Evolutionary conservation across 2,329 filamentous ascomycete species (phyloP).

Genomic region (Diaporthe vaccinii): DNA sequence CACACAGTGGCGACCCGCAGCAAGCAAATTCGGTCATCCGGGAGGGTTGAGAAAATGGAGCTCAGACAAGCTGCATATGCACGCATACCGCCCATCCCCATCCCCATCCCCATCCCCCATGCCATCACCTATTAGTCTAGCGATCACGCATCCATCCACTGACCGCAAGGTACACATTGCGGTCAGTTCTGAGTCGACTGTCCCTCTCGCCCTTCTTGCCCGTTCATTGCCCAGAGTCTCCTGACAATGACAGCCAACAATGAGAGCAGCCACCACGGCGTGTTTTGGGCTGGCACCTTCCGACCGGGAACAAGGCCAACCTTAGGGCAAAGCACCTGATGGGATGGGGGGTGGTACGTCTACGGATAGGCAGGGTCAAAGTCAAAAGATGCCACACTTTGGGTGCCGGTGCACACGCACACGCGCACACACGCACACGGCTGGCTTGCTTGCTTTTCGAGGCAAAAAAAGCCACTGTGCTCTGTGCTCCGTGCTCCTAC

Average conservation of each 20-base stretch:
- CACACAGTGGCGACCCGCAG: slow-evolving; percentile 38
- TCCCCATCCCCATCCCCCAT: slow-evolving; percentile 13
- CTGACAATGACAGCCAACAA: slow-evolving; percentile 22
- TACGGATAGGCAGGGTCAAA: slow-evolving; percentile 8
- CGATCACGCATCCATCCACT: slow-evolving; percentile 27
- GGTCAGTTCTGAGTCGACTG: slow-evolving; percentile 36
- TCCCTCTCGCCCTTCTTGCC: slow-evolving; percentile 14
- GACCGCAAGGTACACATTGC: slow-evolving; percentile 36
- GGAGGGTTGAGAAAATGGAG: slow-evolving; percentile 27
- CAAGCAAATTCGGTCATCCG: slow-evolving; percentile 30
- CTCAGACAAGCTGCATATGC: slow-evolving; percentile 35
- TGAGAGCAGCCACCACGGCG: slow-evolving; percentile 16
- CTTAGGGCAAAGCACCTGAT: slow-evolving; percentile 10
- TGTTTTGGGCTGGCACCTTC: slow-evolving; percentile 10
- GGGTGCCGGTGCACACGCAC: slow-evolving; percentile 25
- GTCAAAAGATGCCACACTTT: slow-evolving; percentile 32
- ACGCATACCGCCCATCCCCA: slow-evolving; percentile 36
- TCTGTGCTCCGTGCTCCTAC: slow-evolving; percentile 17
- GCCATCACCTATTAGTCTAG: neutral
- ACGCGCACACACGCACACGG: slow-evolving; percentile 11
- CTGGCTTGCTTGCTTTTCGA: slow-evolving; percentile 28
- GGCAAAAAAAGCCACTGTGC: slow-evolving; percentile 21
- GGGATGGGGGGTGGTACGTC: neutral
- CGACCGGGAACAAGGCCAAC: slow-evolving; percentile 21
- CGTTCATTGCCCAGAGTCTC: slow-evolving; percentile 24